These are phyloP conservation scores for Lasiodiplodia theobromae DNA, from an alignment of 2,329 filamentous ascomycete species.

Conservation along the genomic window DNA sequence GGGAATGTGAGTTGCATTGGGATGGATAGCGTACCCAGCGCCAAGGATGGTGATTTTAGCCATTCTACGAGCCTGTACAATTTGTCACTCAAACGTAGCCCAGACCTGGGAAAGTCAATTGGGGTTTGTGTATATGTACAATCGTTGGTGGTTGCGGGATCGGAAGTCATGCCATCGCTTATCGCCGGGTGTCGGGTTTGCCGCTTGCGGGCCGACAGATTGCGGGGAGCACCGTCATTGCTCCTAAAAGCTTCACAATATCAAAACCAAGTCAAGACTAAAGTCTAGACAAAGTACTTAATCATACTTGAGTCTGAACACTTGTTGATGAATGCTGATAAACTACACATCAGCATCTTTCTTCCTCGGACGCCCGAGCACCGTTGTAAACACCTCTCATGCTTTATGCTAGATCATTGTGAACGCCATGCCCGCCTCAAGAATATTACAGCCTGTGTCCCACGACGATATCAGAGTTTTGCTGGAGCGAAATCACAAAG, in stretches of 20 bases:
- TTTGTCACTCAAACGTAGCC: not conserved
- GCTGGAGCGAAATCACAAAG: too few relatives aligned
- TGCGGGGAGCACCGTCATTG: not conserved
- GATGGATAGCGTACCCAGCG: conserved; percentile 24
- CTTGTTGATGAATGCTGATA: too few relatives aligned
- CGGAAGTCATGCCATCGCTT: conserved; percentile 12
- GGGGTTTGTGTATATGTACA: not conserved
- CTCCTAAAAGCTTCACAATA: not conserved
- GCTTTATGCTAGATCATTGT: too few relatives aligned
- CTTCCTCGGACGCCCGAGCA: too few relatives aligned
- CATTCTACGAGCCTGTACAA: not conserved
- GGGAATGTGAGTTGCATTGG: not conserved
- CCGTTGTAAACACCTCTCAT: too few relatives aligned
- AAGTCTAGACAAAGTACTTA: too few relatives aligned
- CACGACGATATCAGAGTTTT: too few relatives aligned
- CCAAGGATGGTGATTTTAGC: conserved; percentile 31
- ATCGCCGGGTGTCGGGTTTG: conserved; percentile 5
- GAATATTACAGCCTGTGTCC: too few relatives aligned
- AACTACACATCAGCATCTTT: too few relatives aligned
- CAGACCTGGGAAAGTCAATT: not conserved
- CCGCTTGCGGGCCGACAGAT: not conserved
- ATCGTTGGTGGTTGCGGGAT: not conserved
- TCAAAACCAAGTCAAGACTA: not conserved
- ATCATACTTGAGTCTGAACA: too few relatives aligned
- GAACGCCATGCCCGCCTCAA: too few relatives aligned